Conservation (phyloP, 2,329 filamentous ascomycete genomes). For the Trichoderma lentiforme region DNA sequence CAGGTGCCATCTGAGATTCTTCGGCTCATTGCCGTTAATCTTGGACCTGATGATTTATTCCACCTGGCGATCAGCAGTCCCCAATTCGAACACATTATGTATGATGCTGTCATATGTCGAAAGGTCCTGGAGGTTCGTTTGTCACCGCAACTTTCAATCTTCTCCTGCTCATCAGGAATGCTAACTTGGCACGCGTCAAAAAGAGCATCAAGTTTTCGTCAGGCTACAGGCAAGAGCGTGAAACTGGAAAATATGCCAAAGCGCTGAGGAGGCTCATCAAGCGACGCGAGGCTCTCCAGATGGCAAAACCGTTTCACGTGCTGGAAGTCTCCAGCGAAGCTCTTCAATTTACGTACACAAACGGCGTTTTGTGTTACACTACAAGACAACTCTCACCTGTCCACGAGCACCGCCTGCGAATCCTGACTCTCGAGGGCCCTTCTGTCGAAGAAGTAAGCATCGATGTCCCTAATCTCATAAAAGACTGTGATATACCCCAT, state of each 20-base stretch:
- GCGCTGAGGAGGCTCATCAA: constrained; percentile 58
- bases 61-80: constrained; percentile 52
- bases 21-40: constrained; percentile 51
- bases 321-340: constrained; percentile 56
- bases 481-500: constrained; percentile 32
- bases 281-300: constrained; percentile 56
- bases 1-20: constrained; percentile 63
- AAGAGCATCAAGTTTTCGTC: constrained; percentile 24
- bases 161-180: background rate
- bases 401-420: constrained; percentile 45
- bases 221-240: constrained; percentile 24
- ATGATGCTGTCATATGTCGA: constrained; percentile 55
- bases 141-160: background rate
- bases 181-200: background rate
- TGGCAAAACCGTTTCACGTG: constrained; percentile 58
- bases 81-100: constrained; percentile 48
- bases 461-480: constrained; percentile 42
- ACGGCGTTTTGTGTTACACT: constrained; percentile 64
- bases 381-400: constrained; percentile 31
- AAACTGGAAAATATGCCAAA: constrained; percentile 23
- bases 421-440: constrained; percentile 56
- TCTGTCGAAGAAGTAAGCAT: constrained; percentile 53
- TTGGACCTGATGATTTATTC: constrained; percentile 58
- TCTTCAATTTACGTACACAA: constrained; percentile 58
- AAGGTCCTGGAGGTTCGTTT: constrained; percentile 54